These are phyloP conservation scores for Lipomyces sp. DNA, from an alignment of 805 yeast genomes.

Conservation along the genomic window DNA sequence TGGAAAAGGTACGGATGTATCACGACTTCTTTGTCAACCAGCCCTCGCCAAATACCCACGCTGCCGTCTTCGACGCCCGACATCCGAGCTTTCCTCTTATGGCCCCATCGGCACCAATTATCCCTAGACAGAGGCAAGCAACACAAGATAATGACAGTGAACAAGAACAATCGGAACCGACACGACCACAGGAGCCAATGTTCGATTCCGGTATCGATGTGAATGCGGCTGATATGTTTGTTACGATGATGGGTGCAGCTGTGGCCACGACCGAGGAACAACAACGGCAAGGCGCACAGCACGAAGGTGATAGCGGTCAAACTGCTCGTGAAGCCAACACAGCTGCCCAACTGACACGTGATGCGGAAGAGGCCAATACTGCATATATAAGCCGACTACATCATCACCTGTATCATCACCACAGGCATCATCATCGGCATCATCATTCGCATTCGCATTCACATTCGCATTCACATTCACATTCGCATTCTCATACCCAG, in stretches of 20 bases:
- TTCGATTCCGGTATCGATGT: constrained; percentile 28
- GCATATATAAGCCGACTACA: constrained; percentile 22
- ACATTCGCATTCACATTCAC: constrained; percentile 12
- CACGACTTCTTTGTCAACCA: constrained; percentile 22
- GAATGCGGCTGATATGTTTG: constrained; percentile 26
- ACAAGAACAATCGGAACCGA: neutral
- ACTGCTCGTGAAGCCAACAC: neutral
- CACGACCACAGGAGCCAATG: constrained; percentile 6
- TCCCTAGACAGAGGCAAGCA: neutral
- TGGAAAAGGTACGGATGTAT: constrained; percentile 36
- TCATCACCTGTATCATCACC: constrained; percentile 24
- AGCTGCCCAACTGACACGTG: neutral
- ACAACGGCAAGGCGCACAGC: neutral
- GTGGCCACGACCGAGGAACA: constrained; percentile 8
- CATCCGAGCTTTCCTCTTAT: neutral
- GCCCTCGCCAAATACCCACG: neutral
- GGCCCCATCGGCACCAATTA: neutral
- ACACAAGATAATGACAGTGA: neutral
- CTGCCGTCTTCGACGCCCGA: neutral
- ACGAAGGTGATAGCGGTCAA: neutral
- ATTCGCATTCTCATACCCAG: constrained; percentile 18
- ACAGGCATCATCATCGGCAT: constrained; percentile 33
- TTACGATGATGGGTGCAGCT: constrained; percentile 22
- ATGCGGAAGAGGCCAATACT: constrained; percentile 4
- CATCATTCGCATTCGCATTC: constrained; percentile 27